Evolutionary conservation across 768 basidiomycete species (phyloP), one percentile per base, ranked within the genome.

Genomic region (Lactarius hengduanensis): DNA sequence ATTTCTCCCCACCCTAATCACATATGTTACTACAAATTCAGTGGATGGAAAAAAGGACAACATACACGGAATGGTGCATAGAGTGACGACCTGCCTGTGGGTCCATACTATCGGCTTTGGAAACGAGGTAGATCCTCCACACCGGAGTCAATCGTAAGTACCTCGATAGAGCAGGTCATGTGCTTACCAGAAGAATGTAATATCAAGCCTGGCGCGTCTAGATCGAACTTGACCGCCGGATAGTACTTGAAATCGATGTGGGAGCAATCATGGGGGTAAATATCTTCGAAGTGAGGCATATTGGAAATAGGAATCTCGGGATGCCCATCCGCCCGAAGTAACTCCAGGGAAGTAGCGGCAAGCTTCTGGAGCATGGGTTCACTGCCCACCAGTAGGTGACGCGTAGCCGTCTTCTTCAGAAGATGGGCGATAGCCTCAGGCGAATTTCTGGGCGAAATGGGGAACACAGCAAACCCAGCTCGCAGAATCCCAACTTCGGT

Each of bases 371-470:
- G 60, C 43, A 65, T 66, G 28, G 71, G 69, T 22, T 74, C 72
- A 7, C 60, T 47, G 22, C 69, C 64, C 2, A 69, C 66, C 59
- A 81, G 72, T 38, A 81, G 66, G 54, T 76, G 73, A 1, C 68
- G 67, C 9, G 73, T 57, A 10, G 72, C 71, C 16, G 77, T 78
- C 57, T 73, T 70, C 15, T 62, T 61, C 30, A 74, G 61, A 1
- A 74, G 67, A 30, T 74, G 73, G 9, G 73, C 73, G 36, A 74
- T 54, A 0, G 83, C 84, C 2, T 78, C 76, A 0, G 79, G 72
- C 0, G 82, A 81, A 71, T 82, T 84, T 64, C 80, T 69, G 0
- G 78, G 72, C 0, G 78, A 80, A 20, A 78, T 73, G 10, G 73
- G 76, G 56, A 83, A 81, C 6, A 76, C 76, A 0, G 75, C 60